Evolutionary conservation across 2,329 filamentous ascomycete species (phyloP).

Genomic region (Neocucurbitaria cava): DNA sequence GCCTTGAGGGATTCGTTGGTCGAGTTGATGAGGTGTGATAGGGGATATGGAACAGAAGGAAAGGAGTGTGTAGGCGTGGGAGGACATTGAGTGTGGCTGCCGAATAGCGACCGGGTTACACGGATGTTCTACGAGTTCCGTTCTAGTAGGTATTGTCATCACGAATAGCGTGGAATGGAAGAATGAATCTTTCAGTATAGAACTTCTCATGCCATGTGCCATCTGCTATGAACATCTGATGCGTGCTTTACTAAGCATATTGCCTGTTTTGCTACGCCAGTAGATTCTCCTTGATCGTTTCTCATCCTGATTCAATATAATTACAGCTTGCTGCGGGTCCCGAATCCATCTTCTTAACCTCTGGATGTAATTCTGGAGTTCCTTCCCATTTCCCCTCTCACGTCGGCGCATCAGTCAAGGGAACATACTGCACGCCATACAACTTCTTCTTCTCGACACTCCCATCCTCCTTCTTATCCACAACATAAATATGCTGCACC

Average conservation of each 20-base stretch:
- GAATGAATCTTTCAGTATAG: background rate
- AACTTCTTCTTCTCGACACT: conserved; percentile 61
- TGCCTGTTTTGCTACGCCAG: background rate
- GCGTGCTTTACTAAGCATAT: background rate
- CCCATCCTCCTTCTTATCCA: conserved; percentile 75
- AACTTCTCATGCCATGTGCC: background rate
- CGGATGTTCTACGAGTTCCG: background rate
- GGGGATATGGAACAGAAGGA: background rate
- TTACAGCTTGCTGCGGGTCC: no score
- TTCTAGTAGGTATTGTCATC: background rate
- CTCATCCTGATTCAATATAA: background rate
- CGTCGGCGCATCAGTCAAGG: conserved; percentile 72
- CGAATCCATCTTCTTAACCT: no score
- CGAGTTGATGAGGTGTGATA: conserved; percentile 55
- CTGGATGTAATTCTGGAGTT: background rate
- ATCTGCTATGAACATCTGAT: background rate
- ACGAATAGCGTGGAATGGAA: background rate
- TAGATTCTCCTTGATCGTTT: background rate
- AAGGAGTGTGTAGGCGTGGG: no score
- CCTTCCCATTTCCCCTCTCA: background rate
- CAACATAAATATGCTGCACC: conserved; percentile 73
- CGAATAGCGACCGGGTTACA: background rate
- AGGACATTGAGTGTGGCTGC: background rate
- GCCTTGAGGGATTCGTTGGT: conserved; percentile 76
- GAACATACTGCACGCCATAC: conserved; percentile 79